Base-by-base conservation (phyloP, 768 basidiomycete genomes). In the Candolleomyces efflorescens region DNA sequence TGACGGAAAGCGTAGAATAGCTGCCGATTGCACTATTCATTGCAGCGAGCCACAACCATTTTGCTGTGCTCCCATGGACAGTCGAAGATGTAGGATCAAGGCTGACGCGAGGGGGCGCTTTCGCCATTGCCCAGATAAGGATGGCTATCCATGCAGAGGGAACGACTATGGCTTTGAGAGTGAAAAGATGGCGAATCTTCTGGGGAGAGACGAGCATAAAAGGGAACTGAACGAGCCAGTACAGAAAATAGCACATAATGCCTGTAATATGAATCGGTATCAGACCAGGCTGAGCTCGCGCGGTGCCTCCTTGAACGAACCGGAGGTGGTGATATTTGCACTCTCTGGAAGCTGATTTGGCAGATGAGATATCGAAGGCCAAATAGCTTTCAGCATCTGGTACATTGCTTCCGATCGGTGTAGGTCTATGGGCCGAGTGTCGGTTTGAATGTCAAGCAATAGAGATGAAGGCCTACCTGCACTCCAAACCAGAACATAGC, bases 401-500 rank as follows among this genome's bases (percentile, higher is more conserved):
- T 89, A 87, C 20, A 90, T 77, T 57, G 84, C 87, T 69, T 90
- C 85, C n/a, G 85, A 86, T 87, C 84, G 9, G 75, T 79, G 60
- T 69, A 84, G 13, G 80, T 75, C 82, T 84, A 54, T 18, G 20
- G 5, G 18, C 5, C n/a, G n/a, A 10, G 7, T 2, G 20, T 17
- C 22, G 26, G 37, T 43, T 10, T 38, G 24, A n/a, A 32, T 22
- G 27, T 41, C 1, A 22, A 22, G 9, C n/a, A 32, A 17, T 1
- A 23, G 5, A n/a, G 5, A 49, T 37, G 5, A 12, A 36, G n/a
- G 62, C 65, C 62, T 50, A 83, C 85, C 77, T 87, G 87, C n/a
- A 89, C 80, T 5, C 84, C 84, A 59, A 89, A 89, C 89, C 92
- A 94, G 69, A 92, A 89, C 79, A 92, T 82, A 39, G 88, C 78